A percentile compares a stretch with the other conserved stretches of the same genome.
Conservation (phyloP, 495 filamentous ascomycete species). For the Aspergillus conjunctus region DNA sequence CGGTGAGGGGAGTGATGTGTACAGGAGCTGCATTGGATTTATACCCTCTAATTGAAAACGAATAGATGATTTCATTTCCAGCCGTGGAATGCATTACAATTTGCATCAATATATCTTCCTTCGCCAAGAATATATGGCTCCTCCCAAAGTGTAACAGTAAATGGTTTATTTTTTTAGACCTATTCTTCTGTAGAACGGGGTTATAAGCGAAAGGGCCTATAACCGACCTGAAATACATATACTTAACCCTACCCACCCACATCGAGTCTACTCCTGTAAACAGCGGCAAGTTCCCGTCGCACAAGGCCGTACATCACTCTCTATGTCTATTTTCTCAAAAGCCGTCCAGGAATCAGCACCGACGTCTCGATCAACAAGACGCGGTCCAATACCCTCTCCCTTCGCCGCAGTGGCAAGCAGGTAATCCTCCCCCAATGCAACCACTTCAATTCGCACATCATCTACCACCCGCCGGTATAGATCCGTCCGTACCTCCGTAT, state of each 20-base stretch:
- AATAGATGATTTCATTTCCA: neutral
- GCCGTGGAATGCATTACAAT: neutral
- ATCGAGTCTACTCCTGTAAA: slow-evolving; percentile 11
- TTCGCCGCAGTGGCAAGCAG: slow-evolving; percentile 60
- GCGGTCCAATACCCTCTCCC: slow-evolving; percentile 32
- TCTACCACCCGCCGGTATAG: slow-evolving; percentile 49
- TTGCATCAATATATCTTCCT: too few relatives aligned
- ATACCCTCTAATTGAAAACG: neutral
- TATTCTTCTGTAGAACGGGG: too few relatives aligned
- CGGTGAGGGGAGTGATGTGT: neutral
- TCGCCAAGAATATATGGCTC: too few relatives aligned
- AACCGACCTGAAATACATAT: neutral
- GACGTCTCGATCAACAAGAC: slow-evolving; percentile 1
- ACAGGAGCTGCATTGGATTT: neutral
- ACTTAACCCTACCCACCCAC: neutral
- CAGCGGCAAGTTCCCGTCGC: slow-evolving; percentile 32
- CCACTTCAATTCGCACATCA: slow-evolving; percentile 61
- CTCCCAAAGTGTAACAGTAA: too few relatives aligned
- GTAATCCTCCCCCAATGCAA: slow-evolving; percentile 62
- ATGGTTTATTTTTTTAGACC: too few relatives aligned
- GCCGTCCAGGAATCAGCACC: slow-evolving; percentile 25
- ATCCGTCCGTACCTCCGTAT: slow-evolving; percentile 54
- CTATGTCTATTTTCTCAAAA: slow-evolving; percentile 35
- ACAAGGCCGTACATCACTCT: slow-evolving; percentile 35
- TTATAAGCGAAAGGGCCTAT: too few relatives aligned